A percentile compares a stretch with the other conserved stretches of the same genome.
Evolutionary conservation across 306 rosid genomes (phyloP).

Genomic region (Nissolia schottii): DNA sequence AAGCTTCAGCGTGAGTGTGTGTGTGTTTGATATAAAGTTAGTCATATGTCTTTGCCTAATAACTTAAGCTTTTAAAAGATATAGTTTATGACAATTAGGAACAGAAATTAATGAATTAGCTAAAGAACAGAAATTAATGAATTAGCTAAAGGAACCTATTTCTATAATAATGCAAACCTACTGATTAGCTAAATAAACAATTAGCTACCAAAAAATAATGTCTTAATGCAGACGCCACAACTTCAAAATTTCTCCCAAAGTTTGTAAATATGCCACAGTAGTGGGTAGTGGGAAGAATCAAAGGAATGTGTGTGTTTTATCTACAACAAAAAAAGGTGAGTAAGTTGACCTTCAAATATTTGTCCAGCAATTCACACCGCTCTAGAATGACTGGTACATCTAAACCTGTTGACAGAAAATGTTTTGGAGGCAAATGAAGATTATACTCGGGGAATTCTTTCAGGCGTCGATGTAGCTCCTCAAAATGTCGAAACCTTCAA

Average conservation of each 20-base stretch:
- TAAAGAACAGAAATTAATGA: conserved; percentile 12
- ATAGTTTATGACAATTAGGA: not conserved
- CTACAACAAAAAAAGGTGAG: not conserved
- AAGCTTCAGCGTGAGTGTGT: not conserved
- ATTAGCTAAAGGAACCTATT: not conserved
- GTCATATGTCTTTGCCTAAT: not conserved
- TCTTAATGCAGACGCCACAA: not conserved
- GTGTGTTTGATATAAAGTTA: not conserved
- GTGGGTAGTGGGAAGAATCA: not conserved
- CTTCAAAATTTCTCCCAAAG: not conserved
- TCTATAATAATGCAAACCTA: conserved; percentile 7
- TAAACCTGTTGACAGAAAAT: conserved; percentile 89
- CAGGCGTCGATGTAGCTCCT: conserved; percentile 92
- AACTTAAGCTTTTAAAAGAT: not conserved
- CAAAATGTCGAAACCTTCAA: conserved; percentile 95
- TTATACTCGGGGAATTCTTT: conserved; percentile 88
- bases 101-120: conserved; percentile 9
- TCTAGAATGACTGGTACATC: conserved; percentile 84
- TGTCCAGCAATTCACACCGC: conserved; percentile 78
- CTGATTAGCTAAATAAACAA: conserved; percentile 6
- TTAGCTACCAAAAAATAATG: not conserved
- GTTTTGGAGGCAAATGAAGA: conserved; percentile 97
- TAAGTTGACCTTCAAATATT: conserved; percentile 72
- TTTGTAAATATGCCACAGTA: not conserved
- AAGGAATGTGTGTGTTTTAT: conserved; percentile 12